phyloP scores from a whole-genome alignment of 495 filamentous ascomycete genomes.

The Penicillium turbatum region DNA sequence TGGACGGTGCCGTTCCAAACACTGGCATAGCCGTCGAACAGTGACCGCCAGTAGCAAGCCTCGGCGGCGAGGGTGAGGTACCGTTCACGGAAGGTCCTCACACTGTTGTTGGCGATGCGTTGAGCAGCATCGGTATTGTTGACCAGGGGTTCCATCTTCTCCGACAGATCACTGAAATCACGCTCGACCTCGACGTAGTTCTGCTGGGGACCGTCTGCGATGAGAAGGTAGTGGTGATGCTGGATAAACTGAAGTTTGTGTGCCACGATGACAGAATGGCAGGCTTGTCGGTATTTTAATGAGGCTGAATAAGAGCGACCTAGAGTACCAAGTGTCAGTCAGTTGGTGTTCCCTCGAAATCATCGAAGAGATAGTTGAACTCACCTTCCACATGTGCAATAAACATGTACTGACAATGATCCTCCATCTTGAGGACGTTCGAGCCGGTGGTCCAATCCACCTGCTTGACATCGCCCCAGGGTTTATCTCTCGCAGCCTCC shows the following conservation, averaged over 20 bases:
- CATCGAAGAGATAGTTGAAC: not conserved
- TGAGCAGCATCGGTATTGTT: conserved; percentile 41
- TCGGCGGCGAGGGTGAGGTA: conserved; percentile 57
- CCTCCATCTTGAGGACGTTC: conserved; percentile 46
- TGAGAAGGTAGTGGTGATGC: conserved; percentile 41
- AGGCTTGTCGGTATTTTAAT: conserved; percentile 57
- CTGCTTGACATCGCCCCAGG: conserved; percentile 54
- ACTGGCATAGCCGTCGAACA: conserved; percentile 45
- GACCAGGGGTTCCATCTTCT: conserved; percentile 47
- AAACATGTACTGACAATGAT: conserved; percentile 57
- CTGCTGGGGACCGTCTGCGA: conserved; percentile 48
- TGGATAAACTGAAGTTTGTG: conserved; percentile 46
- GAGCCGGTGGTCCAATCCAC: conserved; percentile 42
- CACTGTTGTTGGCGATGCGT: conserved; percentile 52
- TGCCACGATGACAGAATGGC: conserved; percentile 54
- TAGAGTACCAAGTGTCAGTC: conserved; percentile 9
- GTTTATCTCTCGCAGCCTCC: conserved; percentile 42
- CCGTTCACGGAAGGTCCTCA: conserved; percentile 51
- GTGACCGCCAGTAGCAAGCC: conserved; percentile 54
- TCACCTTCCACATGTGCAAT: conserved; percentile 56
- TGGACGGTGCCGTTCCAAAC: conserved; percentile 39
- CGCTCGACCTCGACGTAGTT: conserved; percentile 58
- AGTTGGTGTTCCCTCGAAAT: not conserved
- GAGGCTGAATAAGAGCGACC: conserved; percentile 52
- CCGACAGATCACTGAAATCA: conserved; percentile 55